phyloP scores from a whole-genome alignment of 1,284 basidiomycete species.

The Boletus semigastroideus region DNA sequence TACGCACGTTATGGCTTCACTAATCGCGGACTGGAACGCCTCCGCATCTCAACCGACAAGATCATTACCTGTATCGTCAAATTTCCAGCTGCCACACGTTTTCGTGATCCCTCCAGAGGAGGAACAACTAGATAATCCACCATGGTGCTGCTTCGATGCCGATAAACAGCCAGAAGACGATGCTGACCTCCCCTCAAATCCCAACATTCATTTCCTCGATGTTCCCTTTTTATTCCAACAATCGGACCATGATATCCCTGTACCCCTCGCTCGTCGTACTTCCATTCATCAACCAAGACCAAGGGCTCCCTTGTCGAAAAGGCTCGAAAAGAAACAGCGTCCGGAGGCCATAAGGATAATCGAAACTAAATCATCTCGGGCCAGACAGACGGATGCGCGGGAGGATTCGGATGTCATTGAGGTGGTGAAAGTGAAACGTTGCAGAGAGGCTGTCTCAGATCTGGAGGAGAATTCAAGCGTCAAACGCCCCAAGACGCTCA shows the following conservation, averaged over 20 bases:
- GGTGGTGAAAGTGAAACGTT: constrained; percentile 61
- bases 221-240: constrained; percentile 36
- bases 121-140: constrained; percentile 52
- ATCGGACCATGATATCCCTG: constrained; percentile 8
- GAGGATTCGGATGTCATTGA: constrained; percentile 58
- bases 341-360: constrained; percentile 29
- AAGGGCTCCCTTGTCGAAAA: constrained; percentile 30
- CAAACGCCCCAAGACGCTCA: constrained; percentile 54
- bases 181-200: constrained; percentile 30
- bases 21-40: constrained; percentile 11
- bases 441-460: constrained; percentile 34
- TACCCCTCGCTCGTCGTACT: constrained; percentile 24
- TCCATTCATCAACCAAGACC: constrained; percentile 18
- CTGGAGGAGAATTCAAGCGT: constrained; percentile 30
- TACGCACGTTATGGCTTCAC: constrained; percentile 15
- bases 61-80: constrained; percentile 9
- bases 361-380: constrained; percentile 19
- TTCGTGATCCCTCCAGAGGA: constrained; percentile 72
- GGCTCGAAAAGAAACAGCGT: constrained; percentile 33
- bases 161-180: constrained; percentile 33
- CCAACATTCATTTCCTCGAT: constrained; percentile 45
- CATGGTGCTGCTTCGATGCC: constrained; percentile 69
- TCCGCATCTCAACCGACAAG: constrained; percentile 14
- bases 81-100: constrained; percentile 55
- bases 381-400: constrained; percentile 25